These are phyloP conservation scores for Yarrowia phangngaensis DNA, from an alignment of 805 yeast genomes.

Conservation along the genomic window DNA sequence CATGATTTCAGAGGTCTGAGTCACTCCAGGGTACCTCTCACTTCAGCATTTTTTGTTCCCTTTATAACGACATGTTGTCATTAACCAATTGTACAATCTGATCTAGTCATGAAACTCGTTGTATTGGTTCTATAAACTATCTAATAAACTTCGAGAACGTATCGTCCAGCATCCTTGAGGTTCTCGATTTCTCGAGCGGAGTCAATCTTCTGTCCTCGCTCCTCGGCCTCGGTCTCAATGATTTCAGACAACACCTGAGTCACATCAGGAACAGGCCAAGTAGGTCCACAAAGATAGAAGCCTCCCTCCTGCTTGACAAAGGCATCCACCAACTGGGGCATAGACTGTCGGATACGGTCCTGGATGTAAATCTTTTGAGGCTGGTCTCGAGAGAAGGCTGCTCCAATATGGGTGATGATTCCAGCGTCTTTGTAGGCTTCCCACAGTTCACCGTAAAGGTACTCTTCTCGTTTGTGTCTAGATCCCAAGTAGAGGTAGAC, in stretches of 20 bases:
- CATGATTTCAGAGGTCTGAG: too few species aligned
- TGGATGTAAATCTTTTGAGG: conserved; percentile 91
- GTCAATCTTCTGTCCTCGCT: conserved; percentile 64
- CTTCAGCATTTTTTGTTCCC: too few species aligned
- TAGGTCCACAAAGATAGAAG: conserved; percentile 96
- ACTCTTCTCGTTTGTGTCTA: conserved; percentile 92
- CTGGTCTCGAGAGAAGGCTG: conserved; percentile 97
- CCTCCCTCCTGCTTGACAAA: conserved; percentile 76
- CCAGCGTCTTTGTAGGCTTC: conserved; percentile 94
- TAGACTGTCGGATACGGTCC: conserved; percentile 78
- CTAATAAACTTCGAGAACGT: conserved; percentile 87
- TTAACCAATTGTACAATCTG: too few species aligned
- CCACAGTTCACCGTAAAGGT: conserved; percentile 94
- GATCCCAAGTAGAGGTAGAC: conserved; percentile 86
- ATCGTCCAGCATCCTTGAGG: conserved; percentile 87
- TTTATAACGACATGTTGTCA: too few species aligned
- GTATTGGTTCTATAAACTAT: too few species aligned
- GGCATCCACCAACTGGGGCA: conserved; percentile 71
- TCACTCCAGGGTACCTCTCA: too few species aligned
- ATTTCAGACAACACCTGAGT: conserved; percentile 85
- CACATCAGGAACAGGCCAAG: conserved; percentile 98
- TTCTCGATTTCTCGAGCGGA: conserved; percentile 81
- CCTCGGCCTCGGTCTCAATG: conserved; percentile 63
- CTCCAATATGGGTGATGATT: conserved; percentile 88
- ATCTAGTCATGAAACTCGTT: too few species aligned